Conservation (phyloP, 2,329 filamentous ascomycete genomes). For the Trichophyton schoenleinii region DNA sequence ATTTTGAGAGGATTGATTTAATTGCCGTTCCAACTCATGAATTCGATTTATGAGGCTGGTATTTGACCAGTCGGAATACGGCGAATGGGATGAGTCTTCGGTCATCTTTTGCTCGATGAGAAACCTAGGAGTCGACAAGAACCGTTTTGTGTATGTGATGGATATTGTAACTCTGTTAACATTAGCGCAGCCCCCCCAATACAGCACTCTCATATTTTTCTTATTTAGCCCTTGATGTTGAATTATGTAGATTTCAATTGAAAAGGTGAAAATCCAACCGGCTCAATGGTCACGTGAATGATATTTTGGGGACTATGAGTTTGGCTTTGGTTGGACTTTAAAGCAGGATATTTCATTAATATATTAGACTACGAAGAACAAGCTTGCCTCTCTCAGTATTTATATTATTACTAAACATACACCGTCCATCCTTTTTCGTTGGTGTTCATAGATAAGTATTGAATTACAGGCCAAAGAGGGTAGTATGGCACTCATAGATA, state of each 20-base stretch:
- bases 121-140: background rate
- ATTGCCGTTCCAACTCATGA: conserved; percentile 52
- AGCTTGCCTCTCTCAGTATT: no score
- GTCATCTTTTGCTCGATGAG: background rate
- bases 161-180: background rate
- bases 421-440: no score
- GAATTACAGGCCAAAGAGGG: no score
- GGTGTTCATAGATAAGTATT: no score
- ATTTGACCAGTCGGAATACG: conserved; percentile 50
- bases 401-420: no score
- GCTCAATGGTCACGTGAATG: no score
- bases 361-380: no score
- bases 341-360: no score
- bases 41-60: conserved; percentile 57
- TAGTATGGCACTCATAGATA: no score
- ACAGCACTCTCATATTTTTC: background rate
- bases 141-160: background rate
- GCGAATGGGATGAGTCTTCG: conserved; percentile 28
- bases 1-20: conserved; percentile 33
- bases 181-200: background rate
- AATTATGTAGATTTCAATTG: background rate
- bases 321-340: no score
- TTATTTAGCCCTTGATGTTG: background rate
- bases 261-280: no score
- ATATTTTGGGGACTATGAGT: no score